A percentile compares a stretch with the other conserved stretches of the same genome.
phyloP scores from a whole-genome alignment of 2,329 filamentous ascomycete genomes.

The Alternaria ventricosa region DNA sequence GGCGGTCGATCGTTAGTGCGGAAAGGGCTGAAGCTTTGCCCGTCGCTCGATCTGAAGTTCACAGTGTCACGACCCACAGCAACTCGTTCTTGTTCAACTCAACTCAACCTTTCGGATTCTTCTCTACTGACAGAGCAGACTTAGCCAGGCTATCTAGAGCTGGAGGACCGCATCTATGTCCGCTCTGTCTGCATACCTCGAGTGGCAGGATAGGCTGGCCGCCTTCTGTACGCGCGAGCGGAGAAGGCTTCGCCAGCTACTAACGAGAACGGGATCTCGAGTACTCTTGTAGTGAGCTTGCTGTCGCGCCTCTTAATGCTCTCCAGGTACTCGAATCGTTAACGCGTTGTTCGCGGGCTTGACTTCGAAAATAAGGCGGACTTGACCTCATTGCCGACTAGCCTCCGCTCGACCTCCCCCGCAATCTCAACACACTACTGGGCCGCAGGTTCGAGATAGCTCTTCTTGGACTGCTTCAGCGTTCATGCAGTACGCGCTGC shows the following conservation, averaged over 20 bases:
- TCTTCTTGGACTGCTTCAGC: background rate
- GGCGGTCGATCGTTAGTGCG: background rate
- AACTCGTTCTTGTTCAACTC: background rate
- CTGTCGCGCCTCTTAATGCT: background rate
- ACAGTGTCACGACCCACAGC: background rate
- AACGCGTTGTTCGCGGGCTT: background rate
- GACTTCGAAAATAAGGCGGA: background rate
- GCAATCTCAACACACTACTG: background rate
- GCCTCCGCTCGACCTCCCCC: background rate
- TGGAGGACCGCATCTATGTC: background rate
- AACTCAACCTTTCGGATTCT: background rate
- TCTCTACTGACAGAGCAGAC: background rate
- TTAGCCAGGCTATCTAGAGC: background rate
- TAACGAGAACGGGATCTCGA: background rate
- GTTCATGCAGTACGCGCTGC: background rate
- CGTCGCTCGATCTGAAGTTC: background rate
- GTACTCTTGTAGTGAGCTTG: background rate
- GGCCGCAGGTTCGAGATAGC: background rate
- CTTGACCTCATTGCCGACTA: background rate
- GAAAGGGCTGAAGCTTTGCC: slow-evolving; percentile 1
- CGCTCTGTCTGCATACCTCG: background rate
- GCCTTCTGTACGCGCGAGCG: background rate
- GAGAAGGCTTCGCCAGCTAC: background rate
- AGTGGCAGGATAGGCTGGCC: background rate
- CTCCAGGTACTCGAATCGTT: background rate